Evolutionary conservation across 768 basidiomycete species (phyloP).

Genomic region (Clitopilus hobsonii): DNA sequence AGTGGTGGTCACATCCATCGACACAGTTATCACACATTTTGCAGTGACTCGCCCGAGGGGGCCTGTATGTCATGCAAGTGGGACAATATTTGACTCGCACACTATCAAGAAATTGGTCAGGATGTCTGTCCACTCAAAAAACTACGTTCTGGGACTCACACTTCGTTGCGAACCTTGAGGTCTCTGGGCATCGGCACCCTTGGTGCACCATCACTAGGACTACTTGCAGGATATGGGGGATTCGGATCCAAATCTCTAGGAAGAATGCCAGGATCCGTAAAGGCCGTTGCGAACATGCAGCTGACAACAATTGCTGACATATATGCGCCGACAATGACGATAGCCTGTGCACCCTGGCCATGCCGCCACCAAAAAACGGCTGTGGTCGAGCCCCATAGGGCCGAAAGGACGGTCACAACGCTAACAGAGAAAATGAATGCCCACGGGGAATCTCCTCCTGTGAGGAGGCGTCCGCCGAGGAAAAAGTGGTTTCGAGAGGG

Average conservation of each 20-base stretch:
- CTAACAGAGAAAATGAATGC: slow-evolving; percentile 69
- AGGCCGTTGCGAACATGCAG: slow-evolving; percentile 77
- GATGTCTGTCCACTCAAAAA: not conserved
- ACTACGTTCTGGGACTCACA: slow-evolving; percentile 42
- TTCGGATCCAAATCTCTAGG: slow-evolving; percentile 84
- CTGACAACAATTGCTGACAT: slow-evolving; percentile 59
- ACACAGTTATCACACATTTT: slow-evolving; percentile 98
- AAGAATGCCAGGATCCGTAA: slow-evolving; percentile 82
- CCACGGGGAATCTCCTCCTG: slow-evolving; percentile 82
- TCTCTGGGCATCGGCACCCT: slow-evolving; percentile 75
- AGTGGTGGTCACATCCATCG: slow-evolving; percentile 91
- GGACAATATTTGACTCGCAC: slow-evolving; percentile 92
- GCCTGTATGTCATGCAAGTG: slow-evolving; percentile 89
- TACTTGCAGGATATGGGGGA: slow-evolving; percentile 67
- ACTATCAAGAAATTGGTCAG: slow-evolving; percentile 32
- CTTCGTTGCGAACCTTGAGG: slow-evolving; percentile 70
- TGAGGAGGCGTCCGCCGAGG: slow-evolving; percentile 65
- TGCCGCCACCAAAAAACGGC: slow-evolving; percentile 87
- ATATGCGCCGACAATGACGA: slow-evolving; percentile 53
- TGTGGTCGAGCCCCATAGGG: slow-evolving; percentile 85
- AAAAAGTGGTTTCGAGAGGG: slow-evolving; percentile 77
- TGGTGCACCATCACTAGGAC: slow-evolving; percentile 57
- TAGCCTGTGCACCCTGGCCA: slow-evolving; percentile 16
- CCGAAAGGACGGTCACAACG: slow-evolving; percentile 63
- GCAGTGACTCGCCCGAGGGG: slow-evolving; percentile 93